These are phyloP conservation scores for Leishmania martiniquensis DNA, from an alignment of 208 protist genomes.

Conservation along the genomic window DNA sequence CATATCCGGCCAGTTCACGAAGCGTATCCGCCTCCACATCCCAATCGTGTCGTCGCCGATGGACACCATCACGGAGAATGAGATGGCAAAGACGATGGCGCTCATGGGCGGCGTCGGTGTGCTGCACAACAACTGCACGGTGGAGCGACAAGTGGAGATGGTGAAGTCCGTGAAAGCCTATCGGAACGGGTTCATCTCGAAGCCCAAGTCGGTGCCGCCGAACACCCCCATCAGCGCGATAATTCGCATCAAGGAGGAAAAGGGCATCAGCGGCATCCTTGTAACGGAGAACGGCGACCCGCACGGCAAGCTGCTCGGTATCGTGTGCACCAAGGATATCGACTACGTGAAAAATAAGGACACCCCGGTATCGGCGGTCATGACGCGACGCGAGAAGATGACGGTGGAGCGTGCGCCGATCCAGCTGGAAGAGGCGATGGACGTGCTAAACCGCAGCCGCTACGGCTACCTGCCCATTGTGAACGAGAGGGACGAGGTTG, in stretches of 20 bases:
- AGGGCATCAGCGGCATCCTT: conserved; percentile 97
- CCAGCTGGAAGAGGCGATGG: conserved; percentile 95
- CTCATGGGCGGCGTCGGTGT: conserved; percentile 96
- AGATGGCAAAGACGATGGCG: conserved; percentile 92
- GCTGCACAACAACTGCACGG: conserved; percentile 96
- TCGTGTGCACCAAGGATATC: conserved; percentile 97
- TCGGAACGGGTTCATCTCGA: conserved; percentile 97
- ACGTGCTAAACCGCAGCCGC: conserved; percentile 93
- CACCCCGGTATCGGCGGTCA: conserved; percentile 77
- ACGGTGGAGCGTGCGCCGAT: conserved; percentile 85
- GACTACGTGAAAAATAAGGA: conserved; percentile 95
- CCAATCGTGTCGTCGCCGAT: conserved; percentile 95
- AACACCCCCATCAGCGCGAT: conserved; percentile 88
- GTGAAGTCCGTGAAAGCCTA: conserved; percentile 95
- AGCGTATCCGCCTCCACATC: conserved; percentile 93
- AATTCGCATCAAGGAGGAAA: conserved; percentile 89
- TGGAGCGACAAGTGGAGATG: conserved; percentile 92
- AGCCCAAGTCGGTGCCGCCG: conserved; percentile 92
- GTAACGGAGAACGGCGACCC: conserved; percentile 96
- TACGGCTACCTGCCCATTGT: conserved; percentile 97
- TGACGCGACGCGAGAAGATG: conserved; percentile 86
- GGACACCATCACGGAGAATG: conserved; percentile 96
- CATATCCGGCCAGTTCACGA: conserved; percentile 82
- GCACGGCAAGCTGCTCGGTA: conserved; percentile 95
- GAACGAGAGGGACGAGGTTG: conserved; percentile 91